Base-by-base conservation (phyloP, 2,329 filamentous ascomycete genomes). In the Sordariomycetes sp. region DNA sequence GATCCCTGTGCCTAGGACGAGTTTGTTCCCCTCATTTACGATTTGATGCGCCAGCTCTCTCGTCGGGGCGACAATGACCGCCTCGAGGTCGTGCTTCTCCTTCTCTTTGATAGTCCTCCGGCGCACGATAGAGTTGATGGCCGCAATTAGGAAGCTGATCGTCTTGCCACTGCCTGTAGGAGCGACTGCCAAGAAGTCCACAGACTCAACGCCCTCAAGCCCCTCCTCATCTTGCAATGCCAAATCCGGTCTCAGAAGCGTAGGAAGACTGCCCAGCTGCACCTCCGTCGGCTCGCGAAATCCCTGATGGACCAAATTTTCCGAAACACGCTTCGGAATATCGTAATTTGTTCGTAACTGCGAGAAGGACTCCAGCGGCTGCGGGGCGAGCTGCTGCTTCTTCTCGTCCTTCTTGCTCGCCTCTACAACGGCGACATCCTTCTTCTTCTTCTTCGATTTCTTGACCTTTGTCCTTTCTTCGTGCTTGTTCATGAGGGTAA, bases 141-240 rank as follows among this genome's bases (percentile, higher is more conserved):
- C 71, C 0, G 90, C 88, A 27, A 98, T 83, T 47, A 96, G 59
- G 49, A 95, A 98, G 14, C 87, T 86, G 42, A 98, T 66, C 0
- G 92, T 98, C 66, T 98, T 98, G 29, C 92, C 92, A 54, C 90
- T 96, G 17, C 92, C 92, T 0, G 92, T 98, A 2, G 92, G 92
- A 4, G 92, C 92, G 28, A 96, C 79, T 0, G 86, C 85, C 42
- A 98, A 59, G 25, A 98, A 75, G 62, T 98, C 81, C 5, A 90
- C 64, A 8, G 55, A 55, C 11, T 44, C 38, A n/a, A n/a, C n/a
- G n/a, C n/a, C n/a, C 3, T 51, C 50, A 15, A 64, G 38, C 15
- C 58, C 55, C 16, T 49, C 50, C 18, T 53, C 57, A 4, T 52
- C 54, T 10, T 51, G 50, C 20, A 77, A 57, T 1, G 72, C 72